Conservation (phyloP, 768 basidiomycete genomes). For the Pleurotus ostreatus region DNA sequence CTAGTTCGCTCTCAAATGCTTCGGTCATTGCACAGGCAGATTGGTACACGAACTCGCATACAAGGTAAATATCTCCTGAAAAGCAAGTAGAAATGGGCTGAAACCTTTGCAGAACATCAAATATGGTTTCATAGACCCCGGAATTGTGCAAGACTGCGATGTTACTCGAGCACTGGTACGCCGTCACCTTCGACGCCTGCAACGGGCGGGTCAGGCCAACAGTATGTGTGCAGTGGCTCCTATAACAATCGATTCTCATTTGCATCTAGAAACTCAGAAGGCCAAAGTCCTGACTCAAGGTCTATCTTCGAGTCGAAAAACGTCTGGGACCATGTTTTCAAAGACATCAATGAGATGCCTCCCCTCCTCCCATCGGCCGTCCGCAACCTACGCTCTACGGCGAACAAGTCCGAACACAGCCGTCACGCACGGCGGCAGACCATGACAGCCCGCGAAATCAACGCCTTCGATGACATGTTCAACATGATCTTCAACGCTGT, state of each 20-base stretch:
- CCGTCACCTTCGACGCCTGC: not conserved
- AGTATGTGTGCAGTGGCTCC: not conserved
- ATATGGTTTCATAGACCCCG: not conserved
- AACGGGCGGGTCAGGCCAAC: not conserved
- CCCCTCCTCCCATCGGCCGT: conserved; percentile 16
- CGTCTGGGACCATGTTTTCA: conserved; percentile 55
- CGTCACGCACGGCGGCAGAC: conserved; percentile 38
- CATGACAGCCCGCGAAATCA: conserved; percentile 66
- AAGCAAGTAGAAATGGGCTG: not conserved
- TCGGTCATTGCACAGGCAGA: not conserved
- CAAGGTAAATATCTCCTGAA: not conserved
- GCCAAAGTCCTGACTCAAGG: conserved; percentile 15
- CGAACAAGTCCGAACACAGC: not conserved
- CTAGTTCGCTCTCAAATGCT: not conserved
- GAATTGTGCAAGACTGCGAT: conserved; percentile 7
- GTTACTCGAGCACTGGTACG: not conserved
- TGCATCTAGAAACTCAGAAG: not conserved
- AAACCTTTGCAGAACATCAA: conserved; percentile 6
- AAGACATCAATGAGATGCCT: conserved; percentile 32
- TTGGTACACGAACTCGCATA: not conserved
- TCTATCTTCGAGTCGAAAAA: conserved; percentile 26
- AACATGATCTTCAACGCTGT: conserved; percentile 62
- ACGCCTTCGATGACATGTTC: conserved; percentile 71
- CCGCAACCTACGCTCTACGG: conserved; percentile 9
- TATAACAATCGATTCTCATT: not conserved